Base-by-base conservation (phyloP, 2,329 filamentous ascomycete genomes). In the Fusarium pseudonygamai region DNA sequence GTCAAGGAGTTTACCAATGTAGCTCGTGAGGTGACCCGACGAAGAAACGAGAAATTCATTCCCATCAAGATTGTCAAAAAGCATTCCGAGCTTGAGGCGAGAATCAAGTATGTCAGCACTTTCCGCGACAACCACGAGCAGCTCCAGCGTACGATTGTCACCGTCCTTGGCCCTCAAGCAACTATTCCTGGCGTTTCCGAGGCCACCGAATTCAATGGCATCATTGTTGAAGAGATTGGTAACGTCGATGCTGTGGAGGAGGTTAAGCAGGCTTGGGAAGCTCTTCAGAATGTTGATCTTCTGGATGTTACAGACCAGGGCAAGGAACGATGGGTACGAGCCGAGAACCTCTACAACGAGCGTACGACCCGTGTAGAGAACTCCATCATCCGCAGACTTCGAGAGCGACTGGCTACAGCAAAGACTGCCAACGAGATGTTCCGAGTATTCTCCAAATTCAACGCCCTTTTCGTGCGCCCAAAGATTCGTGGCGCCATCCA, bases 401-500 rank as follows among this genome's bases (percentile, higher is more conserved):
- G 96, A 78, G 96, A 99, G 83, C 93, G 96, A 66, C 88, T 99
- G 63, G 96, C 95, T 20, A 97, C 95, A 12, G 96, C 96, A 18
- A 98, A 97, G 87, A 97, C 95, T 71, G 96, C 96, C 45, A 98
- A 97, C 80, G 97, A 99, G 83, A 99, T 99, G 96, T 99, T 99
- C 82, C 93, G 97, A 61, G 96, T 99, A 70, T 99, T 99, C 82
- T 98, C 96, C 60, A 98, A 98, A 81, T 99, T 99, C 89, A 99
- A 99, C 80, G 96, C 96, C 5, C 91, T 99, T 36, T 97, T 99
- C 77, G 96, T 99, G 64, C 91, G 96, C 67, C 96, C 96, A n/a
- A 99, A 99, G 87, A 98, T 99, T 84, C 92, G 96, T 74, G 95
- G 97, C 75, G 97, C 96, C 62, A 99, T 99, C 79, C 93, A 95